Evolutionary conservation across 1,284 basidiomycete genomes (phyloP).

Genomic region (Microbotryum lychnidis-dioicae): DNA sequence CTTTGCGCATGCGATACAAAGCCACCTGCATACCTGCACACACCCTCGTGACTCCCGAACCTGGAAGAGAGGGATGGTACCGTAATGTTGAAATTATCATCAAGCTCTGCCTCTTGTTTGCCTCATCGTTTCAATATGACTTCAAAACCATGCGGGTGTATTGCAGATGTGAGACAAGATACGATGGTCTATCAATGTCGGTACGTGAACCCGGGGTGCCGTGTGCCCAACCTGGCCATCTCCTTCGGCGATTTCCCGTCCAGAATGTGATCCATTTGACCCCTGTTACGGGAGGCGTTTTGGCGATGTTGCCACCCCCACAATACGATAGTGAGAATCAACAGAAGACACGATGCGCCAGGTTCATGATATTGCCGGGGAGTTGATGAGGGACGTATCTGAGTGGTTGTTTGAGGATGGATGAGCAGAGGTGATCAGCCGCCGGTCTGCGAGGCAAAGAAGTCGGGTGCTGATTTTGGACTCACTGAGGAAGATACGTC

Average conservation of each 20-base stretch:
- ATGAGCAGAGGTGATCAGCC: background rate
- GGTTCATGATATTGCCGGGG: constrained; percentile 26
- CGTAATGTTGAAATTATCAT: no score
- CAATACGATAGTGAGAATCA: constrained; percentile 15
- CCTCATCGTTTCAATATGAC: no score
- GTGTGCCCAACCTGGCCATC: constrained; percentile 13
- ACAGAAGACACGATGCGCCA: constrained; percentile 20
- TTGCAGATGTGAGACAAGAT: no score
- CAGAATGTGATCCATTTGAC: constrained; percentile 19
- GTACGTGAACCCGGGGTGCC: constrained; percentile 23
- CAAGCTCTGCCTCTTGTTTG: no score
- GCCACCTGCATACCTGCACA: no score
- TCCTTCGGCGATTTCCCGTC: constrained; percentile 24
- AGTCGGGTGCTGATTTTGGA: no score
- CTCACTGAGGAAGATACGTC: constrained; percentile 29
- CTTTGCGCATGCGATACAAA: no score
- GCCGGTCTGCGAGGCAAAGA: no score
- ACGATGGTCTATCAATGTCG: background rate
- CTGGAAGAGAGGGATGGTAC: no score
- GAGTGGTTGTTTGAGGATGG: background rate
- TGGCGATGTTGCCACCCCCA: constrained; percentile 17
- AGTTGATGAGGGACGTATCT: constrained; percentile 6
- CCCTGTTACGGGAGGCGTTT: constrained; percentile 24
- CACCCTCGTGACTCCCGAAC: no score
- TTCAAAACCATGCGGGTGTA: no score